These are phyloP conservation scores for Passiflora organensis DNA, from an alignment of 345 rosid genomes.

Conservation along the genomic window DNA sequence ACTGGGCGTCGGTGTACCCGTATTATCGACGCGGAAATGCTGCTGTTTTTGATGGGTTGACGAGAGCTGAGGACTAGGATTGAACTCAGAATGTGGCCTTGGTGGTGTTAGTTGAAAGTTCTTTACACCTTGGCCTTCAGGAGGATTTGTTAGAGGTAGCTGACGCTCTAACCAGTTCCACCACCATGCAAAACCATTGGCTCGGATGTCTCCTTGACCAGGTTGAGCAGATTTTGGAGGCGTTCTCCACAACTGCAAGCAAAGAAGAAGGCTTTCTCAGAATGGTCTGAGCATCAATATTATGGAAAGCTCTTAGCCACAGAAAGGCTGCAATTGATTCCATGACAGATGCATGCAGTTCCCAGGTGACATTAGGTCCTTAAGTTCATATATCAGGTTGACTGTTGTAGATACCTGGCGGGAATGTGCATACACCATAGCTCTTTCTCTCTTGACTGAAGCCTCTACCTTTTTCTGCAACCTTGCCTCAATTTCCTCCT, in stretches of 20 bases:
- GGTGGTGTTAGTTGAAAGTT: constrained; percentile 50
- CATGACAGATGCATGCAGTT: background rate
- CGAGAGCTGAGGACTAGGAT: constrained; percentile 52
- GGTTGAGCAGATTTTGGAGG: constrained; percentile 47
- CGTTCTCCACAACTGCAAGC: constrained; percentile 51
- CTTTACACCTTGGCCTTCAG: constrained; percentile 40
- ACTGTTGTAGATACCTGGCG: constrained; percentile 50
- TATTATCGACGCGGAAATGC: constrained; percentile 37
- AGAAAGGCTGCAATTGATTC: too few species aligned
- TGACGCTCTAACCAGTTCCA: constrained; percentile 89
- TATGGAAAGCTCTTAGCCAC: too few species aligned
- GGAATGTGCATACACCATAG: constrained; percentile 88
- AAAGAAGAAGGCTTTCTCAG: background rate
- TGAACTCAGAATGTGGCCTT: constrained; percentile 40
- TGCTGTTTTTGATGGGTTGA: constrained; percentile 41
- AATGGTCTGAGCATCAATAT: too few species aligned
- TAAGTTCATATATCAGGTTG: too few species aligned
- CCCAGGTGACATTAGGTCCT: background rate
- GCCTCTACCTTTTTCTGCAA: constrained; percentile 79
- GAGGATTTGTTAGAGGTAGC: constrained; percentile 39
- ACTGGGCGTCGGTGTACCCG: constrained; percentile 67
- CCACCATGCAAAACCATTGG: constrained; percentile 85
- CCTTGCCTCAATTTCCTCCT: constrained; percentile 69
- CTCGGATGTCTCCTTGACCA: constrained; percentile 35
- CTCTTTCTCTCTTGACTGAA: constrained; percentile 71